These are phyloP conservation scores for Aspergillus haitiensis DNA, from an alignment of 495 filamentous ascomycete species.

Conservation along the genomic window DNA sequence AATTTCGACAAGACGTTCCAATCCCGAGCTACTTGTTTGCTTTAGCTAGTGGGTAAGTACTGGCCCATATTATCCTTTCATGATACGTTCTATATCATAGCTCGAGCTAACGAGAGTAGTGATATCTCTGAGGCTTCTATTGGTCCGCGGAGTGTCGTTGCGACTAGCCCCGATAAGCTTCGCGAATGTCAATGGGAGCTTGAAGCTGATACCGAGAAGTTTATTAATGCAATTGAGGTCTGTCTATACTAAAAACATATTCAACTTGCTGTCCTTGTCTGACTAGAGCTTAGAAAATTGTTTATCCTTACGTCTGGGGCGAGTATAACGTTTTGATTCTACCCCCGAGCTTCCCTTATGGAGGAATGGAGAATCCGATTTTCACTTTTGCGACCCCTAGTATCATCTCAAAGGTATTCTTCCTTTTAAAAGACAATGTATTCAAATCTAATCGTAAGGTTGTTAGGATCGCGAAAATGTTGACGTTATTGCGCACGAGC, in stretches of 20 bases:
- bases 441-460: neutral
- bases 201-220: conserved; percentile 84
- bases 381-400: conserved; percentile 93
- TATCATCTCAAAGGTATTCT: conserved; percentile 69
- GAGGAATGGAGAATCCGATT: conserved; percentile 92
- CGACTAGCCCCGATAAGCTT: conserved; percentile 84
- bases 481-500: conserved; percentile 95
- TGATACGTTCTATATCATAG: neutral
- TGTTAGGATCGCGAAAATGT: conserved; percentile 79
- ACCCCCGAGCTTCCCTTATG: conserved; percentile 86
- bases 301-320: conserved; percentile 89
- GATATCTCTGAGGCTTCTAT: conserved; percentile 83
- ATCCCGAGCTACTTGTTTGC: conserved; percentile 96
- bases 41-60: conserved; percentile 69
- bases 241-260: conserved; percentile 13
- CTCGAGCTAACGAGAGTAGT: conserved; percentile 26
- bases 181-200: conserved; percentile 84
- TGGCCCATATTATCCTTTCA: neutral
- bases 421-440: neutral
- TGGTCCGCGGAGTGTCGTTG: conserved; percentile 79
- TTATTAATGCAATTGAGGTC: conserved; percentile 81
- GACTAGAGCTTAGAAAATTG: conserved; percentile 54
- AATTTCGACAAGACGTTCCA: conserved; percentile 83
- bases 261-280: conserved; percentile 2
- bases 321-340: conserved; percentile 92